phyloP scores from a whole-genome alignment of 768 basidiomycete species.

The Boletus reticuloceps region DNA sequence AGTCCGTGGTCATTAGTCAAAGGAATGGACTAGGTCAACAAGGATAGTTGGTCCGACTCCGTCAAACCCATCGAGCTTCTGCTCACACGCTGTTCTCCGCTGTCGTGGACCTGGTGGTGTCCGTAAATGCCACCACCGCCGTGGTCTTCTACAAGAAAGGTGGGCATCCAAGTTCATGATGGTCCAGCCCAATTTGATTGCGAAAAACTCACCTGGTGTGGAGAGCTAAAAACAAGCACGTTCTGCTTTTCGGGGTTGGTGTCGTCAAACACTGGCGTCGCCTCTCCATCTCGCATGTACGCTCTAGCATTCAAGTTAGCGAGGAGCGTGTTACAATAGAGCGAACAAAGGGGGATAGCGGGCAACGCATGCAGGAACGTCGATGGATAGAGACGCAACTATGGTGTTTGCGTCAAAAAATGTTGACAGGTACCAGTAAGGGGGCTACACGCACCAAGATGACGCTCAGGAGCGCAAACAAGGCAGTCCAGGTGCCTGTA shows the following conservation, averaged over 20 bases:
- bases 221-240: too few relatives aligned
- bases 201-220: background rate
- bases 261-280: too few relatives aligned
- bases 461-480: conserved; percentile 22
- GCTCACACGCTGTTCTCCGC: background rate
- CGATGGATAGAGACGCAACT: background rate
- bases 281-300: background rate
- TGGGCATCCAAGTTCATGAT: background rate
- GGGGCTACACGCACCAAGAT: conserved; percentile 5
- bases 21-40: background rate
- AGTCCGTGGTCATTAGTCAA: background rate
- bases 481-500: conserved; percentile 47
- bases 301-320: conserved; percentile 12
- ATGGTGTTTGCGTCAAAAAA: background rate
- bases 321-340: conserved; percentile 18
- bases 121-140: background rate
- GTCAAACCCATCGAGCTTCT: background rate
- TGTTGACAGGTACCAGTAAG: background rate
- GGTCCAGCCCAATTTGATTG: too few relatives aligned
- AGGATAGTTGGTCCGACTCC: too few relatives aligned
- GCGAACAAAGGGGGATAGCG: conserved; percentile 1
- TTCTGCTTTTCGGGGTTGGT: background rate
- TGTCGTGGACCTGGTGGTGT: background rate
- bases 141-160: background rate
- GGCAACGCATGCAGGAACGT: background rate